Base-by-base conservation (phyloP, 257 asterid genomes). In the Solanum sitiens region DNA sequence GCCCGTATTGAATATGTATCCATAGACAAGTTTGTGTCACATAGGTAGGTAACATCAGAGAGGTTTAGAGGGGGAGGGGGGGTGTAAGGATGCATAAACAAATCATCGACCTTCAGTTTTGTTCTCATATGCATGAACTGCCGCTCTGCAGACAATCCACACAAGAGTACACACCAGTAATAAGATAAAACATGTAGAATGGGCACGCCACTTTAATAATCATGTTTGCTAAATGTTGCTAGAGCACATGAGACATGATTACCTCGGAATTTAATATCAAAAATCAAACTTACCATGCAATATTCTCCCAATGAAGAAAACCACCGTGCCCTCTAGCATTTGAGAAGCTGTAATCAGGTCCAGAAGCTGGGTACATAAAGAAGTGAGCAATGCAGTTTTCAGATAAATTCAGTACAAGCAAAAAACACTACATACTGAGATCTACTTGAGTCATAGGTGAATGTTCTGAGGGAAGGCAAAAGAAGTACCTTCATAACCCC, bases 261-360 rank as follows among this genome's bases (percentile, higher is more conserved):
- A 77, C 61, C 35, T 77, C 63, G 42, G 27, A 35, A 35, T 72
- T 72, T 56, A 87, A n/a, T 10, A n/a, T 59, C 42, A 50, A 61
- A 61, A 27, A 30, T 27, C 15, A 61, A 75, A 89, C 91, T 89
- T 90, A 95, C 96, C 95, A 93, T n/a, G 87, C 94, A 83, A 92
- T 88, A 88, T 94, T 89, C 37, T 92, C 92, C 99, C 98, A 96
- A 61, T 92, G 98, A 86, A 95, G 94, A 89, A 93, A 95, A 89
- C 98, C 98, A 8, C 99, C 98, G 14, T 95, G 98, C 63, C 99
- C 99, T 93, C 98, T 92, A 83, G 98, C 93, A 90, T 94, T 93
- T 68, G 98, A 88, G 88, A 96, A 96, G 91, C 91, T 93, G 93
- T 96, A 96, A 86, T 89, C 85, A 59, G 99, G 98, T 63, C 99